Evolutionary conservation across 257 asterid genomes (phyloP), one percentile per base, ranked within the genome.

Genomic region (Cordia subcordata): DNA sequence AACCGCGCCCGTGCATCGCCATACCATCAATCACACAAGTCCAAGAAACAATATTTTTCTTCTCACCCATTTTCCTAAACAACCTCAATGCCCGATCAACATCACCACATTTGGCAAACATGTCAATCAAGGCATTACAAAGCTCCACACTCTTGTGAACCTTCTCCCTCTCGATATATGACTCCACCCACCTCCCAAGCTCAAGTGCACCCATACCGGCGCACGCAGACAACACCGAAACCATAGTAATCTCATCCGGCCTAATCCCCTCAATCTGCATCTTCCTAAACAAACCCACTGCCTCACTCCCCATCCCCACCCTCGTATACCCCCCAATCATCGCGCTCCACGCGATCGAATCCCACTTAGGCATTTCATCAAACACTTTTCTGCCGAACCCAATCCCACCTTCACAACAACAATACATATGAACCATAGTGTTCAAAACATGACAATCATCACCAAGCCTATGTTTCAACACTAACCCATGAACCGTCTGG

Each of bases 61-160:
- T 82, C 20, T 22, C 63, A 3, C 75, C 16, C 90, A 84, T 89
- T 67, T 60, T 37, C 42, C 70, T 68, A 58, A 89, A 84, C 75
- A 82, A 58, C 60, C 64, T 76, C 64, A 81, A 32, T 6, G 96
- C 86, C 56, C 53, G 72, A 11, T 86, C 94, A 40, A 89, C 80
- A 54, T 89, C 94, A 5, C 94, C 96, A 60, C 97, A 86, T 68
- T 86, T 89, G 1, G 90, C 83, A 79, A 73, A 84, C 96, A 89
- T 84, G 73, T 86, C 87, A 44, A 89, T 81, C 1, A 89, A 69
- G 14, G 92, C 86, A 50, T 89, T 89, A 62, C 77, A 72, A 1
- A 86, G 75, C 79, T 82, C 83, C 14, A 52, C 16, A 14, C 80
- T 68, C 74, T 74, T 79, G 61, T 59, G 76, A 37, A 86, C 23